Evolutionary conservation across 768 basidiomycete species (phyloP).

Genomic region (Mycena polygramma): DNA sequence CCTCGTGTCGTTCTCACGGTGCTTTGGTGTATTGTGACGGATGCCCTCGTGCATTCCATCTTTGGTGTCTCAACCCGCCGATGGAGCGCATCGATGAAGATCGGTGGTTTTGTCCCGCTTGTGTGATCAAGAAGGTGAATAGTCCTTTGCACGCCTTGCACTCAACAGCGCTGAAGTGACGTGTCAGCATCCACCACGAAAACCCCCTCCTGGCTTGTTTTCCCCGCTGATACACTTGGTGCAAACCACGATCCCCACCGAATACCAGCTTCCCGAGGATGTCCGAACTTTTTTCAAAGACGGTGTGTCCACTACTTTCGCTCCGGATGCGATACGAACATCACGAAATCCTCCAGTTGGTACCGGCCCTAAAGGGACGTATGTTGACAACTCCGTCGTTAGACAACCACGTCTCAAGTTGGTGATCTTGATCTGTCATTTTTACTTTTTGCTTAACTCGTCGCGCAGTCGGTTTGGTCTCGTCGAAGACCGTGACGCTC

Average conservation of each 20-base stretch:
- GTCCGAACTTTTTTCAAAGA: slow-evolving; percentile 88
- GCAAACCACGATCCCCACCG: slow-evolving; percentile 77
- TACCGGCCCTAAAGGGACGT: slow-evolving; percentile 83
- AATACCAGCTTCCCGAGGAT: slow-evolving; percentile 90
- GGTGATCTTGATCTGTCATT: slow-evolving; percentile 46
- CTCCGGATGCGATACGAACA: slow-evolving; percentile 25
- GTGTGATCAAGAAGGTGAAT: slow-evolving; percentile 75
- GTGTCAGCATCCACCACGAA: slow-evolving; percentile 73
- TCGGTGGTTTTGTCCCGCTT: slow-evolving; percentile 86
- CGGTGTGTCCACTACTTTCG: slow-evolving; percentile 62
- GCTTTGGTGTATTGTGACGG: slow-evolving; percentile 97
- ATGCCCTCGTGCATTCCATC: slow-evolving; percentile 95
- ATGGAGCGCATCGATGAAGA: slow-evolving; percentile 90
- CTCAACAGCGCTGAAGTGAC: slow-evolving; percentile 41
- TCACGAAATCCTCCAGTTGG: slow-evolving; percentile 65
- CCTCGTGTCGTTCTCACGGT: slow-evolving; percentile 85
- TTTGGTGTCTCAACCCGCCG: slow-evolving; percentile 97
- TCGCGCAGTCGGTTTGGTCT: slow-evolving; percentile 81
- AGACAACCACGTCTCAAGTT: slow-evolving; percentile 88
- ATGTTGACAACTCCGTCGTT: slow-evolving; percentile 83
- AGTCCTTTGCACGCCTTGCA: slow-evolving; percentile 28
- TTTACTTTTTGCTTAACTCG: slow-evolving; percentile 26
- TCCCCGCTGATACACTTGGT: slow-evolving; percentile 80
- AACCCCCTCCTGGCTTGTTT: slow-evolving; percentile 75
- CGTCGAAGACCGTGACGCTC: slow-evolving; percentile 91